Conservation (phyloP, 257 asterid species). For the Solanum medicagineum region DNA sequence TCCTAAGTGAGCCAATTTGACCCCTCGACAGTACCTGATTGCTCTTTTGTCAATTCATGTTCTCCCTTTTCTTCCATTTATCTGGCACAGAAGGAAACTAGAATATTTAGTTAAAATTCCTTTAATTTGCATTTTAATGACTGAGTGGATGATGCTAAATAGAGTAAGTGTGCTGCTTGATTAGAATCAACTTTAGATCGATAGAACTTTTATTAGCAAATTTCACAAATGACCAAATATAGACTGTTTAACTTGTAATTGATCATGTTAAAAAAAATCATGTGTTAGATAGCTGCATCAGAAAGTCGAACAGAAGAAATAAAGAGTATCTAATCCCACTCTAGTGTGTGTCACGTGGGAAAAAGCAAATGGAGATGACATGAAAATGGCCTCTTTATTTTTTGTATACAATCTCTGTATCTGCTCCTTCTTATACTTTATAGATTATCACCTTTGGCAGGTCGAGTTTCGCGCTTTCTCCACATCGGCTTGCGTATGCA, state of each 20-base stretch:
- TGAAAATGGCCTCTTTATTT: background rate
- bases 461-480: constrained; percentile 80
- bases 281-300: background rate
- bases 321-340: background rate
- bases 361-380: background rate
- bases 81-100: background rate
- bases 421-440: background rate
- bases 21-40: background rate
- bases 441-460: constrained; percentile 31
- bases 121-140: background rate
- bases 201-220: background rate
- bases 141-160: background rate
- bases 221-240: background rate
- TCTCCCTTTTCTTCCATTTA: background rate
- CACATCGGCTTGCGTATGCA: constrained; percentile 43
- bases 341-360: background rate
- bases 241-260: background rate
- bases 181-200: background rate
- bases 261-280: background rate
- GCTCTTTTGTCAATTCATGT: background rate
- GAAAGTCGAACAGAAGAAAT: background rate
- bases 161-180: background rate
- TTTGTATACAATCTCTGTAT: background rate
- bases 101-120: background rate
- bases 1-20: background rate